Base-by-base conservation (phyloP, 1,139 yeast genomes). In the Geotrichum fermentans region DNA sequence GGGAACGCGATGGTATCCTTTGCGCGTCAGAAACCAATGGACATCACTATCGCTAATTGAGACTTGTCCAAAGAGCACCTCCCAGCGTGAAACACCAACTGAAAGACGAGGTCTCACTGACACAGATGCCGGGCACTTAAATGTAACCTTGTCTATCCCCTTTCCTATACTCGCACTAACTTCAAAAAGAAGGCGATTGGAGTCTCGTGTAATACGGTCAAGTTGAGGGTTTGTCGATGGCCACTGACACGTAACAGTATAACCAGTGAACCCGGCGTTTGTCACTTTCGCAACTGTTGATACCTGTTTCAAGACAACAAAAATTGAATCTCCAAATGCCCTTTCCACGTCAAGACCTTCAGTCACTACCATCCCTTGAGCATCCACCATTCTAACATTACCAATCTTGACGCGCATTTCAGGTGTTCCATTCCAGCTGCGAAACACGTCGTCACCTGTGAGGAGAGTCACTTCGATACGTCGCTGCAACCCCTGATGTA, bases 401-500 rank as follows among this genome's bases (percentile, higher is more conserved):
- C 44, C 44, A 10, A 59, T 43, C 3, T 49, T 40, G 2, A 61
- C 40, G 11, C 32, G 22, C 1, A 55, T 50, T 36, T 48, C 53
- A 21, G 56, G 51, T 8, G 43, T 40, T 16, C 45, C 54, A 2
- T 51, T 55, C 1, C 57, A 55, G 14, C 51, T 45, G 34, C 52
- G 36, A n/a, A 60, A 37, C 21, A 26, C 17, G 20, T 21, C 34
- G 3, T 45, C 36, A 2, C 45, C 38, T 3, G 44, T 37, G 5
- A 47, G 37, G 17, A 37, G 13, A 2, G 58, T 51, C 14, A 62
- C 24, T 17, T 45, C 51, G n/a, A 63, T 42, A 38, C 61, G 56
- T 35, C 65, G 54, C 41, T 63, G 66, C 4, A 61, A 54, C 4
- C 67, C 67, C 29, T 61, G 63, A 34, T 61, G 66, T 8, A 62